Evolutionary conservation across 164 flowering plant genomes (phyloP).

Genomic region (Brasenia schreberi): DNA sequence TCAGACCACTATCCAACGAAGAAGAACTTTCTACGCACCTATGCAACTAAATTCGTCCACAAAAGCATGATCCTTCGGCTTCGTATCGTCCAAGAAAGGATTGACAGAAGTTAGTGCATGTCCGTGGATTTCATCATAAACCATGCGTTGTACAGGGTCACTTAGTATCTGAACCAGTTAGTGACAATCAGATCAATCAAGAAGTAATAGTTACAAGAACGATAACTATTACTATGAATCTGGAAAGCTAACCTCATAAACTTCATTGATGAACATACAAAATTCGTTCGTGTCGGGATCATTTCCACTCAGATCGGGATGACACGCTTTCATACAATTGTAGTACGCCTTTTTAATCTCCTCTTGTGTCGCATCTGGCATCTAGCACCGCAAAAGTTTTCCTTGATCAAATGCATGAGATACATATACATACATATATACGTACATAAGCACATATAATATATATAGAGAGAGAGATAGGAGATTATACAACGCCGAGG

Average conservation of each 20-base stretch:
- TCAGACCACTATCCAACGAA: background rate
- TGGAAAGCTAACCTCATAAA: conserved; percentile 50
- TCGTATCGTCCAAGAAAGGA: conserved; percentile 73
- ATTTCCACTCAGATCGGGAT: conserved; percentile 91
- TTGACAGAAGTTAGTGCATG: conserved; percentile 70
- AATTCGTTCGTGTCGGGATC: conserved; percentile 78
- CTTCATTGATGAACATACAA: conserved; percentile 91
- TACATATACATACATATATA: no score
- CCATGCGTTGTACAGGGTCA: conserved; percentile 86
- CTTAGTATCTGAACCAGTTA: conserved; percentile 54
- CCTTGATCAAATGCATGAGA: no score
- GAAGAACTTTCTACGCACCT: conserved; percentile 28
- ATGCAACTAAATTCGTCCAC: conserved; percentile 97
- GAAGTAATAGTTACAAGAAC: background rate
- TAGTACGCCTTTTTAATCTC: conserved; percentile 90
- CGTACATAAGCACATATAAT: background rate
- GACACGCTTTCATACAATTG: conserved; percentile 91
- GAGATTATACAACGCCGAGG: conserved; percentile 53
- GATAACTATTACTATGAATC: background rate
- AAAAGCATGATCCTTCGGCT: conserved; percentile 69
- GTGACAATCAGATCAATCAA: background rate
- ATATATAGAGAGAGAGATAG: background rate
- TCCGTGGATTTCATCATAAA: conserved; percentile 96
- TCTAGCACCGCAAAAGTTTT: conserved; percentile 19
- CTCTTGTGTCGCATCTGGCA: conserved; percentile 85